Evolutionary conservation across 2,329 filamentous ascomycete genomes (phyloP).

Genomic region (Neobulgaria alba): DNA sequence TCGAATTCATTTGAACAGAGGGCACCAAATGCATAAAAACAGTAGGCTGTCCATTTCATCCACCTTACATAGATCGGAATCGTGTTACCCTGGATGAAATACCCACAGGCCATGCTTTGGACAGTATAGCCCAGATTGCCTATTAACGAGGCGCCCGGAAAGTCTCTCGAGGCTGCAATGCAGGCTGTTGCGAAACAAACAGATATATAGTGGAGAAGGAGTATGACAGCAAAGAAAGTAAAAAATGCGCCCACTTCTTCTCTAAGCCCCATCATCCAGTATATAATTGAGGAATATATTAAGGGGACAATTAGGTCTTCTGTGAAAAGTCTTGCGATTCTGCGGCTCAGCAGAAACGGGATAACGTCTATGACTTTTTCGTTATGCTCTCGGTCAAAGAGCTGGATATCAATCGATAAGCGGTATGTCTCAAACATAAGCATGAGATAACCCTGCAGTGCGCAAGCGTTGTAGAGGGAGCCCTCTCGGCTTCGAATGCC

Average conservation of each 20-base stretch:
- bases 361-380: conserved; percentile 64
- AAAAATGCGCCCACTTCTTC: conserved; percentile 57
- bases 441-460: conserved; percentile 68
- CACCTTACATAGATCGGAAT: conserved; percentile 73
- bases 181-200: conserved; percentile 63
- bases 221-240: conserved; percentile 58
- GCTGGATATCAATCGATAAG: conserved; percentile 62
- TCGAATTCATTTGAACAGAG: conserved; percentile 66
- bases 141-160: conserved; percentile 62
- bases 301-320: conserved; percentile 68
- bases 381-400: conserved; percentile 67
- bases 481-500: conserved; percentile 69
- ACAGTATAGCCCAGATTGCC: conserved; percentile 66
- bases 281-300: conserved; percentile 62
- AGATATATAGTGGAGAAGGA: conserved; percentile 66
- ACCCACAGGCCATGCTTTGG: conserved; percentile 67
- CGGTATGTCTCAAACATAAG: conserved; percentile 70
- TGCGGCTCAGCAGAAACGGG: conserved; percentile 61
- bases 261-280: conserved; percentile 72
- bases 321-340: conserved; percentile 58
- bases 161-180: conserved; percentile 56
- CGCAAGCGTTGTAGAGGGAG: conserved; percentile 62
- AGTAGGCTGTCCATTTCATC: conserved; percentile 61
- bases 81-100: conserved; percentile 64
- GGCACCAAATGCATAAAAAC: conserved; percentile 63